Percentiles rank a stretch among this genome's conserved stretches.
Conservation (phyloP, 306 rosid species). For the Dicorynia guianensis region DNA sequence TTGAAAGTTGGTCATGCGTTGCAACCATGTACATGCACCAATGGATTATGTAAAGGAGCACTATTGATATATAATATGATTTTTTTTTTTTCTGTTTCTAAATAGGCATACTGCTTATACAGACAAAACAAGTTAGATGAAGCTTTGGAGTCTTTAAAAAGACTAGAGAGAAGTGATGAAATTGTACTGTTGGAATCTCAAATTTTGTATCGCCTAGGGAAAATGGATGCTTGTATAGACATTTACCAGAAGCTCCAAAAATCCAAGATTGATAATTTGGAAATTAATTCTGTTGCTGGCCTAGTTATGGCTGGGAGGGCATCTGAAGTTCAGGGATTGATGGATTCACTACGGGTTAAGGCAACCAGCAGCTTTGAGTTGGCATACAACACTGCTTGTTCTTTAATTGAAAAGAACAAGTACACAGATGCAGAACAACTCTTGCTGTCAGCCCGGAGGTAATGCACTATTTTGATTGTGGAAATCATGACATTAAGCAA, state of each 20-base stretch:
- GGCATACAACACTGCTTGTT: slow-evolving; percentile 93
- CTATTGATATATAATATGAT: slow-evolving; percentile 32
- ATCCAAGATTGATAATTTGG: slow-evolving; percentile 80
- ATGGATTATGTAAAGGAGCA: slow-evolving; percentile 18
- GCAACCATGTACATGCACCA: neutral
- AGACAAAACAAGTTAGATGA: slow-evolving; percentile 90
- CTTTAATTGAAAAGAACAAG: slow-evolving; percentile 74
- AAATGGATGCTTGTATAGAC: slow-evolving; percentile 89
- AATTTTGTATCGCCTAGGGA: slow-evolving; percentile 87
- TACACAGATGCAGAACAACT: slow-evolving; percentile 90
- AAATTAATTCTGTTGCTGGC: slow-evolving; percentile 83
- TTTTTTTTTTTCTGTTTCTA: slow-evolving; percentile 39
- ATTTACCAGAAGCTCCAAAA: slow-evolving; percentile 85
- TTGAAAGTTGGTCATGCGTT: slow-evolving; percentile 20
- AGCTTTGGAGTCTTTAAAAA: slow-evolving; percentile 72
- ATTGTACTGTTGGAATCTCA: slow-evolving; percentile 85
- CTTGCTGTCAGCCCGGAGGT: slow-evolving; percentile 87
- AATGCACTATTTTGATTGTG: slow-evolving; percentile 36
- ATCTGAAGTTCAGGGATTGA: slow-evolving; percentile 76
- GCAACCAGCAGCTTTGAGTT: slow-evolving; percentile 92
- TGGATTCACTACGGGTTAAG: slow-evolving; percentile 77
- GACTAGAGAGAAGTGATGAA: slow-evolving; percentile 64
- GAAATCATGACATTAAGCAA: slow-evolving; percentile 35
- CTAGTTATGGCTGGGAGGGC: slow-evolving; percentile 87
- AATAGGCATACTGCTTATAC: slow-evolving; percentile 96